Base-by-base conservation (phyloP, 306 rosid species). In the Clitoria ternatea region DNA sequence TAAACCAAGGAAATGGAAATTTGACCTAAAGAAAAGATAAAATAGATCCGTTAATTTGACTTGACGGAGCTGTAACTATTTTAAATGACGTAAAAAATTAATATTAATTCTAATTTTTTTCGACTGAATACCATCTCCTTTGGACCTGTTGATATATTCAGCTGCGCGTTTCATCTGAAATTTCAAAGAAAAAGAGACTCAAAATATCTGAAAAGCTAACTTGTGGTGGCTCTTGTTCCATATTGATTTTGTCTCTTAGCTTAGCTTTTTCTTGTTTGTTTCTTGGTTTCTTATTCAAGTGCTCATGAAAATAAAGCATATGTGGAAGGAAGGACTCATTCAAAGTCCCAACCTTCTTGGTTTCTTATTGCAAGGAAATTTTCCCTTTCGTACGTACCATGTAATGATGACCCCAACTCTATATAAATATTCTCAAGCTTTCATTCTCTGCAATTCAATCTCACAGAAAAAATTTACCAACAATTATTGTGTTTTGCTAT, bases 291-390 rank as follows among this genome's bases (percentile, higher is more conserved):
- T 6, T n/a, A 22, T 32, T 35, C 43, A 8, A 20, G 1, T 0
- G 6, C 35, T 23, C 2, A 43, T 60, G 17, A 15, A 30, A 19
- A 35, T 35, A 54, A 70, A 14, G 0, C 8, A 11, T 48, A 61
- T 65, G 15, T 3, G 11, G 30, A 35, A 35, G 7, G n/a, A 36
- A 36, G 0, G 82, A 81, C 85, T 23, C 26, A n/a, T 73, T 82
- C 85, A 77, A 82, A 73, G 60, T 81, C 65, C 23, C 14, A 10
- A 23, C 24, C 52, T 10, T n/a, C n/a, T n/a, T n/a, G n/a, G n/a
- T n/a, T n/a, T n/a, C 45, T 20, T 0, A 53, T 69, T 73, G 23
- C 80, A 72, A 53, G 80, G 80, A 73, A 81, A 72, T 73, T 77
- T 6, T 50, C 43, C 43, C 7, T 66, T 45, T 35, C 55, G 35